Evolutionary conservation across 2,329 filamentous ascomycete species (phyloP).

Genomic region (Diplodia scrobiculata): DNA sequence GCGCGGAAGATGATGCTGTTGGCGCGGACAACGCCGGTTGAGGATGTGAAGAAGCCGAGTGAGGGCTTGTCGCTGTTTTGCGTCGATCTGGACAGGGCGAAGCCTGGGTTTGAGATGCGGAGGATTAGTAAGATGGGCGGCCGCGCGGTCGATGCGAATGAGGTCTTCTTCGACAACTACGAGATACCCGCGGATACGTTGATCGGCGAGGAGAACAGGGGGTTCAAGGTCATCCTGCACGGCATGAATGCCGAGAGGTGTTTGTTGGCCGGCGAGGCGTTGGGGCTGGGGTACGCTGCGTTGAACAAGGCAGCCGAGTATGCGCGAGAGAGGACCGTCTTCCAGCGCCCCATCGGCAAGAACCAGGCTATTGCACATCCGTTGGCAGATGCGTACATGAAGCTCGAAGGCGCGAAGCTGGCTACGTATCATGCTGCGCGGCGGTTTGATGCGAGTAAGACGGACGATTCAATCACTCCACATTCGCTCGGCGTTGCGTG

Average conservation of each 20-base stretch:
- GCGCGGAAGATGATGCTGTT: constrained; percentile 81
- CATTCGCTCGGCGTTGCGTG: constrained; percentile 57
- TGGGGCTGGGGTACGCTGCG: constrained; percentile 76
- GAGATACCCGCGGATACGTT: constrained; percentile 63
- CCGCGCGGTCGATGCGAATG: constrained; percentile 78
- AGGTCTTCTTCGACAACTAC: constrained; percentile 85
- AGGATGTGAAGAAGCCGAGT: constrained; percentile 68
- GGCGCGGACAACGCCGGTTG: constrained; percentile 70
- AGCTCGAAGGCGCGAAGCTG: constrained; percentile 62
- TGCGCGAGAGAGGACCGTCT: constrained; percentile 55
- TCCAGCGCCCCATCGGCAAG: constrained; percentile 60
- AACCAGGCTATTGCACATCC: constrained; percentile 64
- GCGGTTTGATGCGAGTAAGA: constrained; percentile 57
- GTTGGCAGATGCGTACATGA: constrained; percentile 62
- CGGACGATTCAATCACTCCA: constrained; percentile 45
- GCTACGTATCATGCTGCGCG: constrained; percentile 63
- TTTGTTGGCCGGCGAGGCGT: constrained; percentile 69
- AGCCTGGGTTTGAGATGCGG: constrained; percentile 64
- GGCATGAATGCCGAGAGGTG: constrained; percentile 56
- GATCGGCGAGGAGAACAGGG: constrained; percentile 71
- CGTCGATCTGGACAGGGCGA: constrained; percentile 67
- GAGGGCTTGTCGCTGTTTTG: constrained; percentile 79
- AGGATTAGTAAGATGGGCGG: constrained; percentile 86
- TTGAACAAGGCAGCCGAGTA: constrained; percentile 49
- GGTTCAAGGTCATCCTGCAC: constrained; percentile 68